Evolutionary conservation across 2,329 filamentous ascomycete genomes (phyloP).

Genomic region (Rutstroemia sp.): DNA sequence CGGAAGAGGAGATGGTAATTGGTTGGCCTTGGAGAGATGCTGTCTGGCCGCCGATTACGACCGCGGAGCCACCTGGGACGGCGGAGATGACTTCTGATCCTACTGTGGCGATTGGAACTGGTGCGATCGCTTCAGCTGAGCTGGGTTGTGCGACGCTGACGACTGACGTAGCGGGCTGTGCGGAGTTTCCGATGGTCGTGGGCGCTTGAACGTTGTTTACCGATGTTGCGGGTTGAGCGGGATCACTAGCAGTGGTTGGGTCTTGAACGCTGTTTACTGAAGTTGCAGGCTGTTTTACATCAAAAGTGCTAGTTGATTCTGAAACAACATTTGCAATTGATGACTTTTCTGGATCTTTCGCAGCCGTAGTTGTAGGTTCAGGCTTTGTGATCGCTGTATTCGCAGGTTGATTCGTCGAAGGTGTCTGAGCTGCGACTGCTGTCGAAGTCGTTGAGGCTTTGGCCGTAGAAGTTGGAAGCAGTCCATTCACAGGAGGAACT

Average conservation of each 20-base stretch:
- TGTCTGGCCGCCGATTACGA: slow-evolving; percentile 12
- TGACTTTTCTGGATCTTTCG: neutral
- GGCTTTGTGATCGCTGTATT: slow-evolving; percentile 1
- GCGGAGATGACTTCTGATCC: slow-evolving; percentile 12
- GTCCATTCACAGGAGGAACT: slow-evolving; percentile 29
- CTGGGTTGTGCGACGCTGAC: neutral
- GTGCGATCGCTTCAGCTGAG: neutral
- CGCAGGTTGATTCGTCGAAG: slow-evolving; percentile 10
- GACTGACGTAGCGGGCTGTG: neutral
- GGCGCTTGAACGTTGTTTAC: neutral
- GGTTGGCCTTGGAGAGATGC: neutral
- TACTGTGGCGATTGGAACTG: slow-evolving; percentile 16
- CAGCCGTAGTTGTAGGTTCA: neutral
- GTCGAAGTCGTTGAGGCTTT: slow-evolving; percentile 10
- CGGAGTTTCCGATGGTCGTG: neutral
- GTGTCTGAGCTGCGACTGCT: slow-evolving; percentile 13
- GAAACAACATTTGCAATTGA: too few species aligned
- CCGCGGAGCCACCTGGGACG: slow-evolving; percentile 10
- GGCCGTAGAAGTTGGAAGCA: slow-evolving; percentile 20
- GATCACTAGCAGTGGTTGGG: neutral
- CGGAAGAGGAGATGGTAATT: neutral
- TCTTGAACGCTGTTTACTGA: neutral
- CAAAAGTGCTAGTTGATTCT: neutral
- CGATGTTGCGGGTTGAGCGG: neutral
- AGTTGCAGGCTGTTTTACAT: neutral